Percentiles rank a stretch among this genome's conserved stretches.
phyloP scores from a whole-genome alignment of 768 basidiomycete species.

The Leccinum imitatum region DNA sequence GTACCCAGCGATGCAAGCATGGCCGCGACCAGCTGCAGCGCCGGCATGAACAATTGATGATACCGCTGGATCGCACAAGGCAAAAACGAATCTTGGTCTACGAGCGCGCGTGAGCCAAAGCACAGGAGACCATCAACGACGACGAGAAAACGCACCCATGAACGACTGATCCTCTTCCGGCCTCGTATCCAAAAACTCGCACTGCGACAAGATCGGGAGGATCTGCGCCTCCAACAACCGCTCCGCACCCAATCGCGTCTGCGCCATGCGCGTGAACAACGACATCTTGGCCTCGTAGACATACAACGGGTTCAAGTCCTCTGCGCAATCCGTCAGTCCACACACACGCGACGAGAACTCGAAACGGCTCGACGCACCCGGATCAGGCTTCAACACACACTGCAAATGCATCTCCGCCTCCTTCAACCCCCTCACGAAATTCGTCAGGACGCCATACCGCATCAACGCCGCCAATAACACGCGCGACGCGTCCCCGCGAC shows the following conservation, averaged over 20 bases:
- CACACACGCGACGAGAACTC: background rate
- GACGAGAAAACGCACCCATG: constrained; percentile 53
- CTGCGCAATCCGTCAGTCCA: constrained; percentile 37
- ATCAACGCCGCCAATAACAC: constrained; percentile 56
- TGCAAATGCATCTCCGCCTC: constrained; percentile 76
- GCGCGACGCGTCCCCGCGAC: constrained; percentile 67
- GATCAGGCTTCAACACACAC: constrained; percentile 82
- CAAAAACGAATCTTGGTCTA: constrained; percentile 84
- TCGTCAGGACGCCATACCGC: constrained; percentile 74
- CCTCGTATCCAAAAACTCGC: constrained; percentile 83
- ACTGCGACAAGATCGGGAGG: constrained; percentile 71
- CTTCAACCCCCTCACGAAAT: constrained; percentile 82
- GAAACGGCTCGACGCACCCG: constrained; percentile 53
- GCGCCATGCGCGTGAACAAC: constrained; percentile 79
- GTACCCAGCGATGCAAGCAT: constrained; percentile 76
- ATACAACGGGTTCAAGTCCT: constrained; percentile 87
- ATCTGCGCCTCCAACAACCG: constrained; percentile 76
- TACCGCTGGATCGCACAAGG: constrained; percentile 87
- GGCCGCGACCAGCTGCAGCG: constrained; percentile 76
- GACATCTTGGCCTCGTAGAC: constrained; percentile 96
- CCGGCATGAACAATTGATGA: constrained; percentile 87
- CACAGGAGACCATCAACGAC: background rate
- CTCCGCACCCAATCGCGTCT: constrained; percentile 82
- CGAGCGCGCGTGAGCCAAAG: background rate
- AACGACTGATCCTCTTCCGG: constrained; percentile 83